phyloP scores from a whole-genome alignment of 768 basidiomycete genomes.

The Rhodotorula sphaerocarpa region DNA sequence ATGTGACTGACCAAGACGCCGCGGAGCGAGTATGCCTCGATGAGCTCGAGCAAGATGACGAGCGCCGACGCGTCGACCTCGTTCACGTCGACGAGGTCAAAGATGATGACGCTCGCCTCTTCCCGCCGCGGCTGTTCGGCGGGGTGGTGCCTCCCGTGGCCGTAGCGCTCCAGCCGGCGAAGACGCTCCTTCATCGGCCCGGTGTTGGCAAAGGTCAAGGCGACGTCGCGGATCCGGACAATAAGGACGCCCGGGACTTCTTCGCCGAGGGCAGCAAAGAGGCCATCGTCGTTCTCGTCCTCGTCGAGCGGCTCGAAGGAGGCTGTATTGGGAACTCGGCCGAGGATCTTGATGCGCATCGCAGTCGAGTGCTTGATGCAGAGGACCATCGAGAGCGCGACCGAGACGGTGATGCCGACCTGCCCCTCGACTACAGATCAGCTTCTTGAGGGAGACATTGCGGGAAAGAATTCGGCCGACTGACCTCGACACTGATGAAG shows the following conservation, averaged over 20 bases:
- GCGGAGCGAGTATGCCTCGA: constrained; percentile 25
- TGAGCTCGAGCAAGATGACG: constrained; percentile 36
- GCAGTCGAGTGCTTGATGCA: constrained; percentile 84
- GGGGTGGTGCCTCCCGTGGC: constrained; percentile 68
- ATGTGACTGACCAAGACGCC: constrained; percentile 18
- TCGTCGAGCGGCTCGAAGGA: constrained; percentile 86
- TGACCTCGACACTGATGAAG: constrained; percentile 73
- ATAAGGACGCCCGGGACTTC: constrained; percentile 73
- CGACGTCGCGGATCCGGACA: constrained; percentile 75
- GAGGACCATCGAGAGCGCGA: constrained; percentile 76
- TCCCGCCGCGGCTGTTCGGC: constrained; percentile 60
- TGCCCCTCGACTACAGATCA: constrained; percentile 4
- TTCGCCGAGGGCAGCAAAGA: constrained; percentile 18
- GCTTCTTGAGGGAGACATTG: not conserved
- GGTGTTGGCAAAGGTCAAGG: constrained; percentile 86
- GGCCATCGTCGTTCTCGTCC: constrained; percentile 55
- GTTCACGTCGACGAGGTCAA: constrained; percentile 89
- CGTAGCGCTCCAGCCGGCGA: constrained; percentile 79
- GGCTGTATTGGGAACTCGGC: constrained; percentile 77
- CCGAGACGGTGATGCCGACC: constrained; percentile 78
- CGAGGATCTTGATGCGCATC: constrained; percentile 85
- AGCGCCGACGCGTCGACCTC: constrained; percentile 67
- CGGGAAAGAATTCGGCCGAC: constrained; percentile 10
- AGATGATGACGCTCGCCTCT: constrained; percentile 43
- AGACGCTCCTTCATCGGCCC: constrained; percentile 86